phyloP scores from a whole-genome alignment of 1,139 yeast genomes.

The Spencermartinsiella ligniputridi region DNA sequence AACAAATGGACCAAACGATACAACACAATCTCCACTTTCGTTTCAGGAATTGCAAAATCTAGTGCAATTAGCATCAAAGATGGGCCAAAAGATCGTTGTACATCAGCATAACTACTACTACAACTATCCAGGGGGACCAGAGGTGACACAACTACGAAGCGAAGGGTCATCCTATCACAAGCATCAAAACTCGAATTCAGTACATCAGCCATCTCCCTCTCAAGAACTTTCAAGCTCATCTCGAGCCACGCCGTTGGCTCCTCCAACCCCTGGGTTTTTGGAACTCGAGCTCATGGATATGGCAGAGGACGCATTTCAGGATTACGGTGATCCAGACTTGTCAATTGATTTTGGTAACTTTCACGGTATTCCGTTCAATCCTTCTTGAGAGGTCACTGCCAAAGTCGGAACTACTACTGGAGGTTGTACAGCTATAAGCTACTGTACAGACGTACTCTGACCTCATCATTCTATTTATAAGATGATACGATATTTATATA shows the following conservation, averaged over 20 bases:
- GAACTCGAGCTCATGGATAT: slow-evolving; percentile 24
- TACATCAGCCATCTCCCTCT: slow-evolving; percentile 1
- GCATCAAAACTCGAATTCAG: too few species aligned
- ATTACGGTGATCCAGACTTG: slow-evolving; percentile 19
- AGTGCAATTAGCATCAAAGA: slow-evolving; percentile 54
- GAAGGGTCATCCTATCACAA: slow-evolving; percentile 2
- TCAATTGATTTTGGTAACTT: slow-evolving; percentile 22
- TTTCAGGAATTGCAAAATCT: slow-evolving; percentile 27
- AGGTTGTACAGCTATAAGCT: too few species aligned
- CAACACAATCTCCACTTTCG: slow-evolving; percentile 7
- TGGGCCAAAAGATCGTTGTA: slow-evolving; percentile 60
- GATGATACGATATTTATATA: too few species aligned
- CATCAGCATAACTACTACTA: slow-evolving; percentile 79
- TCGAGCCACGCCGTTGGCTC: slow-evolving; percentile 9
- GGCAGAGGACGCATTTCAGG: slow-evolving; percentile 22
- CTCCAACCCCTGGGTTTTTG: slow-evolving; percentile 20
- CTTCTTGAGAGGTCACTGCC: slow-evolving; percentile 16
- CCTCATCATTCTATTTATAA: too few species aligned
- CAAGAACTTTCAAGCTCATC: neutral
- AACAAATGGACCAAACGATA: neutral
- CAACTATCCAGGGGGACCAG: slow-evolving; percentile 16
- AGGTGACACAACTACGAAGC: neutral
- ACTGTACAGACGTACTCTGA: too few species aligned
- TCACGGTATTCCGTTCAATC: slow-evolving; percentile 30
- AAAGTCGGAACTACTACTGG: neutral